Base-by-base conservation (phyloP, 371 early-diverging fungal species). In the Mucor ambiguus region DNA sequence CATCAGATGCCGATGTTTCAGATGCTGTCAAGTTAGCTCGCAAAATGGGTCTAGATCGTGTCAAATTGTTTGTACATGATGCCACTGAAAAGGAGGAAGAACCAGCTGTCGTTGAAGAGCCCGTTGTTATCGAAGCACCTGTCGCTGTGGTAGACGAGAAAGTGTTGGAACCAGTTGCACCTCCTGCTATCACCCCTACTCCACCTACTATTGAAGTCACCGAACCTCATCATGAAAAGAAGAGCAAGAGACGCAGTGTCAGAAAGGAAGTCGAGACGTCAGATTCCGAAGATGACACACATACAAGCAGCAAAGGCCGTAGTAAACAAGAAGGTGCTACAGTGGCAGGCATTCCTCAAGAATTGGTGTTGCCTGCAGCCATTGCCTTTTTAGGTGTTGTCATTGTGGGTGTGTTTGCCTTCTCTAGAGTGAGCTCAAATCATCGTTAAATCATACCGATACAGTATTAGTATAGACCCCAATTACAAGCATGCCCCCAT, bases 21-120 rank as follows among this genome's bases (percentile, higher is more conserved):
- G 95, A 96, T 63, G 94, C 95, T 14, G 92, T 96, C 2, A 74
- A 85, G 5, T 82, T 95, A 71, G 93, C 97, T 48, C 85, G 86
- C 60, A 87, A 89, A 63, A 83, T 84, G 38, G 92, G 90, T 26
- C 88, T 88, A 74, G 87, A 86, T 60, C 90, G 95, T 41, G 89
- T 96, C n/a, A 81, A 92, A 74, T 75, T 96, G 59, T 86, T 83
- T 70, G 80, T 87, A 18, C 81, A 86, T 35, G 89, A 87, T 60
- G 66, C 76, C 24, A 60, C 62, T 49, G 55, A 35, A 24, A 58
- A 57, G 12, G 61, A 49, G 20, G 20, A 61, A 26, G 56, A 37
- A 16, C 30, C 18, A 16, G 62, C 28, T 12, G 58, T 48, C 24
- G 32, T 28, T 24, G 58, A 56, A 28, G 32, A 35, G 20, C 54